These are phyloP conservation scores for Aspergillus brunneoviolaceus DNA, from an alignment of 2,329 filamentous ascomycete species.

Conservation along the genomic window DNA sequence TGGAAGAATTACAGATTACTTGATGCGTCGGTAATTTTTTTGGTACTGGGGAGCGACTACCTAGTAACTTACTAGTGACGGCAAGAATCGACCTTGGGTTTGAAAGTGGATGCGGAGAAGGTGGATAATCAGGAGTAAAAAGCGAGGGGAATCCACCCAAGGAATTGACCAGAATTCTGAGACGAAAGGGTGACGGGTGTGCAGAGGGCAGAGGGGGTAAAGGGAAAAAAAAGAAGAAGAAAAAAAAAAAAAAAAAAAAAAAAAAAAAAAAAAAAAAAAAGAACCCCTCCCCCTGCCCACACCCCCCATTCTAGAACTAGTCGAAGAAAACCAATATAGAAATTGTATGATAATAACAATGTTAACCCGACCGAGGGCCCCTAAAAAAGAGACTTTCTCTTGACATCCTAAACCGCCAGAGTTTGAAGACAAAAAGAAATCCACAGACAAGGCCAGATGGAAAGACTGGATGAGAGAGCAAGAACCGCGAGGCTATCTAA, in stretches of 20 bases:
- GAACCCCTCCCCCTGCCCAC: background rate
- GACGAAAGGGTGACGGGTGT: background rate
- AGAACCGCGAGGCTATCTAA: background rate
- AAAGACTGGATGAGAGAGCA: background rate
- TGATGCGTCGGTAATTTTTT: background rate
- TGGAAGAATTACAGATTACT: background rate
- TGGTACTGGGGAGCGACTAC: background rate
- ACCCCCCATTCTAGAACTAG: background rate
- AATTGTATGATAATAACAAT: background rate
- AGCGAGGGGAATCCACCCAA: background rate
- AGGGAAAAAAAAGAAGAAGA: background rate
- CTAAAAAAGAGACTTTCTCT: background rate
- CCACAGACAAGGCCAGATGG: background rate
- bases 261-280: background rate
- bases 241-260: background rate
- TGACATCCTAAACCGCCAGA: background rate
- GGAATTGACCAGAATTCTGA: background rate
- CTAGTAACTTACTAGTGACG: background rate
- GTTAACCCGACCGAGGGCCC: background rate
- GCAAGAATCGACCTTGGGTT: conserved; percentile 1
- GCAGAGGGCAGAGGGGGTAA: background rate
- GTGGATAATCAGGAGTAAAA: conserved; percentile 5
- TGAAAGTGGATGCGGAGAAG: conserved; percentile 11
- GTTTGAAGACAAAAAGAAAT: background rate
- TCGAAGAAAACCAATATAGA: background rate